Conservation (phyloP, 1,139 yeast genomes). For the Nakaseomyces nivariensis region DNA sequence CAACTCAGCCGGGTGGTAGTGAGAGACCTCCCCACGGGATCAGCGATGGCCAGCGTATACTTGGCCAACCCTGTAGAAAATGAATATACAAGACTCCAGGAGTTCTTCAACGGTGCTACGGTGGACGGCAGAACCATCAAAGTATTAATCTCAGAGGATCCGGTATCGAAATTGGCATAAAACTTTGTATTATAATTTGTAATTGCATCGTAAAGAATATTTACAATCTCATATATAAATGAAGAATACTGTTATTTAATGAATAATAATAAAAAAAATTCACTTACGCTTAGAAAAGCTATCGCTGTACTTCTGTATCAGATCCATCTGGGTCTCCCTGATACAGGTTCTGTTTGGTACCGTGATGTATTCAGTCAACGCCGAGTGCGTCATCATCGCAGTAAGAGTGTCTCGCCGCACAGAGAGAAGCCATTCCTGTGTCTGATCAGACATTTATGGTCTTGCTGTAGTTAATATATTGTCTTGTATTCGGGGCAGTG, state of each 20-base stretch:
- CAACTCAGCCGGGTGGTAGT: conserved; percentile 11
- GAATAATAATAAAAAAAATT: background rate
- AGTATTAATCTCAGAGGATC: conserved; percentile 7
- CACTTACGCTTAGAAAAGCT: background rate
- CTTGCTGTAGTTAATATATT: too few relatives aligned
- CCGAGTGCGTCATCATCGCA: conserved; percentile 60
- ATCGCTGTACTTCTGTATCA: background rate
- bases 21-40: conserved; percentile 17
- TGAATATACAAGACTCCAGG: conserved; percentile 11
- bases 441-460: background rate
- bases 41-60: conserved; percentile 18
- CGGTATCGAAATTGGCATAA: conserved; percentile 8
- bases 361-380: conserved; percentile 43
- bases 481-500: background rate
- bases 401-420: conserved; percentile 69
- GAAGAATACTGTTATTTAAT: background rate
- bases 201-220: too few relatives aligned
- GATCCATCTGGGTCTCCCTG: conserved; percentile 1
- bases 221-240: too few relatives aligned
- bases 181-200: too few relatives aligned
- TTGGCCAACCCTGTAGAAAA: conserved; percentile 8
- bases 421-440: conserved; percentile 34
- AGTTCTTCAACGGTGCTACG: conserved; percentile 15
- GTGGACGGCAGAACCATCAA: conserved; percentile 12
- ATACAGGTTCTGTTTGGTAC: background rate